Evolutionary conservation across 441 rosid genomes (phyloP).

Genomic region (Capsella rubella): DNA sequence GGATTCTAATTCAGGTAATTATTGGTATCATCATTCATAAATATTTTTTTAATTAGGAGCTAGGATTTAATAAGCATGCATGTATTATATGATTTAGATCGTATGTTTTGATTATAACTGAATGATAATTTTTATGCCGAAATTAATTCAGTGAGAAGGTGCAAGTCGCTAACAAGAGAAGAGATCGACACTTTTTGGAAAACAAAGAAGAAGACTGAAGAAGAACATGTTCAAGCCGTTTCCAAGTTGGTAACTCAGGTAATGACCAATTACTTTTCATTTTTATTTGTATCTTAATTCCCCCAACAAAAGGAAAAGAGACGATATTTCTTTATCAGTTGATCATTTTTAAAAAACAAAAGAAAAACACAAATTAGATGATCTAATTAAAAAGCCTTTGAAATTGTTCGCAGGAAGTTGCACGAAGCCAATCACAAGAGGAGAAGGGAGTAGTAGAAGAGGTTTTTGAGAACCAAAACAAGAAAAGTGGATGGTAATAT

Average conservation of each 20-base stretch:
- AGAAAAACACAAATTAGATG: no score
- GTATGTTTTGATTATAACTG: not conserved
- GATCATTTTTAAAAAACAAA: not conserved
- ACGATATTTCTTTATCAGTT: not conserved
- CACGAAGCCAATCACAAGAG: slow-evolving; percentile 22
- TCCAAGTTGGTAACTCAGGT: slow-evolving; percentile 46
- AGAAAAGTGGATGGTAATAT: slow-evolving; percentile 40
- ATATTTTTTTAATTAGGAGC: no score
- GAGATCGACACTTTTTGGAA: slow-evolving; percentile 83
- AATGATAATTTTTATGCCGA: not conserved
- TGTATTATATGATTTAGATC: not conserved
- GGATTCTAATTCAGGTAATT: slow-evolving; percentile 62
- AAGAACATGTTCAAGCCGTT: slow-evolving; percentile 60
- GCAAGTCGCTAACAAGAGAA: slow-evolving; percentile 75
- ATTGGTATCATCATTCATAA: not conserved
- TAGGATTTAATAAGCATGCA: not conserved
- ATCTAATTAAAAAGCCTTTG: not conserved
- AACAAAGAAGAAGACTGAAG: slow-evolving; percentile 65
- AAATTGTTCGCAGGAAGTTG: slow-evolving; percentile 38
- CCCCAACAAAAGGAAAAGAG: not conserved
- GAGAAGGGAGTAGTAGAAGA: slow-evolving; percentile 7
- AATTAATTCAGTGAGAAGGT: slow-evolving; percentile 51
- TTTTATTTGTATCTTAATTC: not conserved
- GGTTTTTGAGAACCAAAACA: slow-evolving; percentile 37
- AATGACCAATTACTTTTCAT: not conserved